phyloP scores from a whole-genome alignment of 1,139 yeast genomes.

The Geotrichum fermentans region DNA sequence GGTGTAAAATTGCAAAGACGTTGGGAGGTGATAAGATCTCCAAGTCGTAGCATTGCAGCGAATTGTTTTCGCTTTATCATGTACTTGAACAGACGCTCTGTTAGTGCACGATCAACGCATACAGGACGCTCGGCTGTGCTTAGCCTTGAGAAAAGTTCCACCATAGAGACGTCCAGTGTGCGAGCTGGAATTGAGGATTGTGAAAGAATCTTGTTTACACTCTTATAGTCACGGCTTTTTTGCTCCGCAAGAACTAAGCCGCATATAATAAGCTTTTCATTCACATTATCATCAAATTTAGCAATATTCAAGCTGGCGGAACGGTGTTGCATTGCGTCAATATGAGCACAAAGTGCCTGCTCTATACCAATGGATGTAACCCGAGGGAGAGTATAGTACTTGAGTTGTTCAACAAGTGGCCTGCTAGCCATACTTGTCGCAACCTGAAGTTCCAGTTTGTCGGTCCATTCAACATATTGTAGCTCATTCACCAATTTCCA shows the following conservation, averaged over 20 bases:
- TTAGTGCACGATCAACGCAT: too few species aligned
- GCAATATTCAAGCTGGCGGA: background rate
- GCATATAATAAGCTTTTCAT: slow-evolving; percentile 11
- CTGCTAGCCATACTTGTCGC: slow-evolving; percentile 13
- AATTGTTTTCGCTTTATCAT: slow-evolving; percentile 7
- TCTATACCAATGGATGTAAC: slow-evolving; percentile 15
- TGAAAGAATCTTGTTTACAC: background rate
- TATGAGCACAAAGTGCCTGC: slow-evolving; percentile 8
- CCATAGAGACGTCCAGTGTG: slow-evolving; percentile 3
- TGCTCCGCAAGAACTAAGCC: slow-evolving; percentile 1
- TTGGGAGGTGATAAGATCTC: background rate
- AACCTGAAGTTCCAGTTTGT: slow-evolving; percentile 2
- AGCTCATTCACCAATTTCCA: slow-evolving; percentile 1
- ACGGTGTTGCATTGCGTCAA: slow-evolving; percentile 4
- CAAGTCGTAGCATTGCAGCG: slow-evolving; percentile 1
- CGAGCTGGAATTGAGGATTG: background rate
- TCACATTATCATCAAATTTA: slow-evolving; percentile 1
- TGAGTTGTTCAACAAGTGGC: slow-evolving; percentile 18
- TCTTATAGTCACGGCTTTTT: background rate
- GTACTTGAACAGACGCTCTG: slow-evolving; percentile 1
- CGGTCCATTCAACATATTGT: background rate
- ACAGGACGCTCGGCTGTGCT: too few species aligned
- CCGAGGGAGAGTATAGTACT: slow-evolving; percentile 15
- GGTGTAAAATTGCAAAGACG: slow-evolving; percentile 1
- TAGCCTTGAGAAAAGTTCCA: background rate